These are phyloP conservation scores for Helianthus annuus DNA, from an alignment of 129 eudicot species.

Conservation along the genomic window HanXRQr2.0-SUNRISE NC_035434.2:110301005-110301504, in stretches of 20 bases:
- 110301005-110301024: not conserved
- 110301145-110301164: slow-evolving; percentile 8
- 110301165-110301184: slow-evolving; percentile 21
- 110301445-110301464: slow-evolving; percentile 46
- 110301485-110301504: slow-evolving; percentile 49
- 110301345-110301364: slow-evolving; percentile 50
- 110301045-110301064: not conserved
- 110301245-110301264: slow-evolving; percentile 39
- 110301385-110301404: slow-evolving; percentile 49
- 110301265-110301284: slow-evolving; percentile 41
- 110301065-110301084: not conserved
- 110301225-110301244: slow-evolving; percentile 39
- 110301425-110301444: slow-evolving; percentile 51
- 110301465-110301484: slow-evolving; percentile 38
- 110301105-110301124: not conserved
- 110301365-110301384: slow-evolving; percentile 45
- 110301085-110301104: not conserved
- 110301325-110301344: slow-evolving; percentile 37
- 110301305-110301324: slow-evolving; percentile 49
- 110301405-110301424: slow-evolving; percentile 40
- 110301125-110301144: not conserved
- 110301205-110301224: not conserved
- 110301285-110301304: slow-evolving; percentile 35
- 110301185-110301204: not conserved
- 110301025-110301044: not conserved